Base-by-base conservation (phyloP, 352 stramenopile genomes). In the Globisporangium orthogonon region DNA sequence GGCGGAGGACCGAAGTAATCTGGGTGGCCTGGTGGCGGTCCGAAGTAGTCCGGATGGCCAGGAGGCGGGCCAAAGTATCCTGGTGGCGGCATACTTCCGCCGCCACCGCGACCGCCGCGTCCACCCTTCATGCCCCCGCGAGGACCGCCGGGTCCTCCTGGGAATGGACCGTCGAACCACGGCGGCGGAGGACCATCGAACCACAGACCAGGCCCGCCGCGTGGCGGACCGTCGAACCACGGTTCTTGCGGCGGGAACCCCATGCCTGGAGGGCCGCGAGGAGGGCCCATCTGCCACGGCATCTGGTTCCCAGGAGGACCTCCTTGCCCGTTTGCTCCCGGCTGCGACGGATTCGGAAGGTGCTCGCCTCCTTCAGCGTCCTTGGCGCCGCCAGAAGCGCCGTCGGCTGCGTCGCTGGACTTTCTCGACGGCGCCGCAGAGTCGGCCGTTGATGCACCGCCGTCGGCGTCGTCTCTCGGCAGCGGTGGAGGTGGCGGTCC, bases 91-190 rank as follows among this genome's bases (percentile, higher is more conserved):
- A 83, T 82, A 35, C 74, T 70, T 47, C 70, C 65, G 51, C 74
- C 63, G 13, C 74, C 61, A 40, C 78, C 75, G 48, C 23, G 23
- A 23, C 74, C 67, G 40, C 75, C 75, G 47, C 75, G 69, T 47
- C 75, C 77, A 56, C 72, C 82, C 65, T 75, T 78, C 13, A 57
- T 64, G 10, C 58, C 63, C 5, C 44, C 44, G n/a, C 44, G 44
- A 31, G 44, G 44, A 28, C 70, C 57, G 30, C 66, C 60, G 63
- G 44, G 70, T 39, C 77, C 76, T 39, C 77, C 76, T 39, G 81
- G 81, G 37, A 86, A 88, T 33, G 81, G 79, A 39, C 82, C 82
- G 48, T 91, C 82, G 55, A 91, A 94, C 84, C 84, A 94, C 28
- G 83, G 84, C 1, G 68, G 73, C 41, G 69, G 80, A 2, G 73